Conservation (phyloP, 768 basidiomycete species). For the Agrocybe chaxingu region DNA sequence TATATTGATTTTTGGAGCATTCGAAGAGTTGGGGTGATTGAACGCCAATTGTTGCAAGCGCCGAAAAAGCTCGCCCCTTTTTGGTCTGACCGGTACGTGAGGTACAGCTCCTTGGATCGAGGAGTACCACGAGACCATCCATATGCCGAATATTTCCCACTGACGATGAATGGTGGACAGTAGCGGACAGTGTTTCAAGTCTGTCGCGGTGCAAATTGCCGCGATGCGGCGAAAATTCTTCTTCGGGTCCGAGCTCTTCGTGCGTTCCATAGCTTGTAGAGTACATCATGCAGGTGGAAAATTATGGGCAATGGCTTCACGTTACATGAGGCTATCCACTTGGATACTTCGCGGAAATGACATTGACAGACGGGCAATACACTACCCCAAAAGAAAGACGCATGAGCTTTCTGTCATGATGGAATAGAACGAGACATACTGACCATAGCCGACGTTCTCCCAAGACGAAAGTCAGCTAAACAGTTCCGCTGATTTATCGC, state of each 20-base stretch:
- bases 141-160: no score
- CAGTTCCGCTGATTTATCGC: slow-evolving; percentile 14
- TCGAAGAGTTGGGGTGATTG: no score
- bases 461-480: background rate
- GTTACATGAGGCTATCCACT: background rate
- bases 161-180: background rate
- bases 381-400: background rate
- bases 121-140: background rate
- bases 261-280: background rate
- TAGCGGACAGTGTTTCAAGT: no score
- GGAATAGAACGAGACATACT: background rate
- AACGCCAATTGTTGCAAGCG: no score
- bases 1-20: no score
- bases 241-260: slow-evolving; percentile 9
- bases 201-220: background rate
- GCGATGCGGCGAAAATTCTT: slow-evolving; percentile 4
- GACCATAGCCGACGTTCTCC: background rate
- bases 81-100: no score
- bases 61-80: no score
- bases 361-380: background rate
- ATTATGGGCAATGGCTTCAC: no score
- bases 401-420: no score
- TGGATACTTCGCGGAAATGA: slow-evolving; percentile 4
- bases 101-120: no score
- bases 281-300: no score